These are phyloP conservation scores for Pleurotus cornucopiae DNA, from an alignment of 768 basidiomycete genomes.

Conservation along the genomic window DNA sequence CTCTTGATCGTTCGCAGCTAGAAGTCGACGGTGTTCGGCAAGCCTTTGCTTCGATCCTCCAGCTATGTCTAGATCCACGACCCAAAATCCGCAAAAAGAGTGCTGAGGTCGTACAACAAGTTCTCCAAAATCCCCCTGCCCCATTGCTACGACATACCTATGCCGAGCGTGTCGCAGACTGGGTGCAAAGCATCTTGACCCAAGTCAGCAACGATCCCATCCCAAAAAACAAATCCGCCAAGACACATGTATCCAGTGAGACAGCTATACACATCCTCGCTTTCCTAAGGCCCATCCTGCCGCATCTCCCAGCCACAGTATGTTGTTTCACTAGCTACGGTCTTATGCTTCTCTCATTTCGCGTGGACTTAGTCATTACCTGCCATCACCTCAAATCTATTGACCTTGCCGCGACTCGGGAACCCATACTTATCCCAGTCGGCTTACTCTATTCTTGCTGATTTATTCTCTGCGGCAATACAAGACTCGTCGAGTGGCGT, in stretches of 20 bases:
- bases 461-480: slow-evolving; percentile 58
- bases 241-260: slow-evolving; percentile 59
- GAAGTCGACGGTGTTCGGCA: slow-evolving; percentile 68
- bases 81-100: slow-evolving; percentile 95
- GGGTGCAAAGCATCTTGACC: slow-evolving; percentile 62
- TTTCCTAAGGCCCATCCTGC: slow-evolving; percentile 59
- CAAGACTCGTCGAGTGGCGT: slow-evolving; percentile 47
- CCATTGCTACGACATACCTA: slow-evolving; percentile 85
- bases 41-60: slow-evolving; percentile 80
- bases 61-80: slow-evolving; percentile 78
- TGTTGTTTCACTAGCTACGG: slow-evolving; percentile 25
- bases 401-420: slow-evolving; percentile 80
- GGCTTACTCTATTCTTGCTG: slow-evolving; percentile 81
- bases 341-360: background rate
- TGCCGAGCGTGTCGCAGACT: slow-evolving; percentile 74
- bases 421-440: slow-evolving; percentile 89
- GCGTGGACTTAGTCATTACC: slow-evolving; percentile 62
- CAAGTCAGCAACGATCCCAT: slow-evolving; percentile 63
- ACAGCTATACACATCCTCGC: slow-evolving; percentile 76
- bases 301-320: slow-evolving; percentile 64
- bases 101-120: slow-evolving; percentile 77
- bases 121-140: slow-evolving; percentile 71
- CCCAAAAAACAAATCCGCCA: slow-evolving; percentile 53
- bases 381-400: slow-evolving; percentile 62
- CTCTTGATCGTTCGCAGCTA: slow-evolving; percentile 71